Conservation (phyloP, 192 early-diverging fungal genomes). For the Coemansia sp. region DNA sequence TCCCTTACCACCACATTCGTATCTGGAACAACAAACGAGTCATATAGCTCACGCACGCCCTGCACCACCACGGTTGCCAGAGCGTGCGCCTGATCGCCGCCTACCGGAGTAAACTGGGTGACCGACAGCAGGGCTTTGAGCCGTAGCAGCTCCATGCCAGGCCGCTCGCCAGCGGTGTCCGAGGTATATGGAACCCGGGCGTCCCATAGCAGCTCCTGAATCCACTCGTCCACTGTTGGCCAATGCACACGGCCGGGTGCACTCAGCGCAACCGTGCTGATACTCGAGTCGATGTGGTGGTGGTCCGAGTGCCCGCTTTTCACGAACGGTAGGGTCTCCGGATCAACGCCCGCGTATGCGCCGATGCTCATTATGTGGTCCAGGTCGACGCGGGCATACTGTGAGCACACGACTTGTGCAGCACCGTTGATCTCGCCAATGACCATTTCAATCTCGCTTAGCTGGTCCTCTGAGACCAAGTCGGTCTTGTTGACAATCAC, state of each 20-base stretch:
- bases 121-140: constrained; percentile 57
- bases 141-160: constrained; percentile 53
- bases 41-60: constrained; percentile 64
- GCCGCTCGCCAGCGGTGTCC: neutral
- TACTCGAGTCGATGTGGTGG: constrained; percentile 39
- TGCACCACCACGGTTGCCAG: constrained; percentile 55
- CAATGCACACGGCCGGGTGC: constrained; percentile 50
- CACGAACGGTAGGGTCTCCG: constrained; percentile 16
- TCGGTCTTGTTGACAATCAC: constrained; percentile 87
- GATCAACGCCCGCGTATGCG: constrained; percentile 37
- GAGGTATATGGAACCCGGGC: constrained; percentile 48
- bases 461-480: constrained; percentile 50
- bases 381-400: constrained; percentile 43
- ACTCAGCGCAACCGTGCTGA: constrained; percentile 59
- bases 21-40: constrained; percentile 45
- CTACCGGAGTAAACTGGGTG: constrained; percentile 31
- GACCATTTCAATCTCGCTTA: constrained; percentile 42
- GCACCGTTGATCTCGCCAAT: constrained; percentile 38
- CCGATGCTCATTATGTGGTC: constrained; percentile 53
- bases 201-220: constrained; percentile 69
- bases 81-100: constrained; percentile 6
- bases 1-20: neutral
- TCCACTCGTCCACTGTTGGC: constrained; percentile 67
- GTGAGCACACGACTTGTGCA: constrained; percentile 13
- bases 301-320: neutral